Evolutionary conservation across 208 protist genomes (phyloP).

Genomic region (Leishmania tropica): DNA sequence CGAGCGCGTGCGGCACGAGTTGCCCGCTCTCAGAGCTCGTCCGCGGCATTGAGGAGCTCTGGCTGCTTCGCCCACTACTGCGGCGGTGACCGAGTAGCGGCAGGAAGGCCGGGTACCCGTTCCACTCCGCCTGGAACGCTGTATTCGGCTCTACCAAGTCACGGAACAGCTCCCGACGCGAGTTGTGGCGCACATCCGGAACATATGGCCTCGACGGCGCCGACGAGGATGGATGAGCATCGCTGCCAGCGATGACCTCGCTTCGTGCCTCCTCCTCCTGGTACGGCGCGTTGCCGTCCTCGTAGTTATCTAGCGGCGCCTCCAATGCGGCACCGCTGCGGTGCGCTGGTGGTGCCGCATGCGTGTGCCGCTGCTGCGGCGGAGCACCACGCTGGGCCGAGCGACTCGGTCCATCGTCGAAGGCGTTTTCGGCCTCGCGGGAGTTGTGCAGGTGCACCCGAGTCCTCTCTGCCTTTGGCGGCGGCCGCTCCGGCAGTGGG

Average conservation of each 20-base stretch:
- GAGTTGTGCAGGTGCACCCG: not conserved
- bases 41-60: not conserved
- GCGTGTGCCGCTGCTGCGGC: not conserved
- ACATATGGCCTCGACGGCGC: not conserved
- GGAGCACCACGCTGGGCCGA: not conserved
- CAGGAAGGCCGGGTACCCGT: constrained; percentile 17
- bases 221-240: not conserved
- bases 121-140: constrained; percentile 5
- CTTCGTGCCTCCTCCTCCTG: not conserved
- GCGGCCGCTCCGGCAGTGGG: not conserved
- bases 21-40: not conserved
- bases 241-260: not conserved
- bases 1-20: constrained; percentile 2
- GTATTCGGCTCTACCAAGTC: constrained; percentile 19
- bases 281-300: not conserved
- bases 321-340: not conserved
- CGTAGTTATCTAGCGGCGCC: not conserved
- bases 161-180: constrained; percentile 14
- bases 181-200: constrained; percentile 1
- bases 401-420: not conserved
- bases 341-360: not conserved
- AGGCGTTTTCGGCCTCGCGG: not conserved
- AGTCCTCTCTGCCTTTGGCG: not conserved
- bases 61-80: not conserved
- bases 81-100: constrained; percentile 14